These are phyloP conservation scores for Geotrichum bryndzae DNA, from an alignment of 1,139 yeast genomes.

Conservation along the genomic window DNA sequence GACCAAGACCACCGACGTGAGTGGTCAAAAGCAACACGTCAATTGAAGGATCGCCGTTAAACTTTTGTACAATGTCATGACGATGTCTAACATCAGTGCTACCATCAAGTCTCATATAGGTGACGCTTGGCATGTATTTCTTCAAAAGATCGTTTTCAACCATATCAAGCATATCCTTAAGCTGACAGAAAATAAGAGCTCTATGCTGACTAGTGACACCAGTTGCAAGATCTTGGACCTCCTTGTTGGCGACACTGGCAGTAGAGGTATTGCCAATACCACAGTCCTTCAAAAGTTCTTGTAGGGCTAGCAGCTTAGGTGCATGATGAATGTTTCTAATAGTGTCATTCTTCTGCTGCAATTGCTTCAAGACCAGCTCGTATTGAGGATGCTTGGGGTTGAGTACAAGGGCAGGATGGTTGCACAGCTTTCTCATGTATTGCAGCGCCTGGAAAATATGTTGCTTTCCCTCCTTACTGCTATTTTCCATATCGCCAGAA, in stretches of 20 bases:
- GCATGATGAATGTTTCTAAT: slow-evolving; percentile 76
- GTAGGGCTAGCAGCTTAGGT: slow-evolving; percentile 81
- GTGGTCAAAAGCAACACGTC: slow-evolving; percentile 89
- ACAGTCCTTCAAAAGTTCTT: slow-evolving; percentile 79
- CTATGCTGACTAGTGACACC: slow-evolving; percentile 93
- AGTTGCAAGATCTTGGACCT: slow-evolving; percentile 41
- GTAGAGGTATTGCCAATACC: slow-evolving; percentile 65
- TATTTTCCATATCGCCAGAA: slow-evolving; percentile 51
- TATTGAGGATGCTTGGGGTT: slow-evolving; percentile 82
- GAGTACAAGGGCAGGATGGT: slow-evolving; percentile 92
- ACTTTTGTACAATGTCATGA: slow-evolving; percentile 84
- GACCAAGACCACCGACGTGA: slow-evolving; percentile 96
- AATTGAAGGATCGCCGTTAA: slow-evolving; percentile 94
- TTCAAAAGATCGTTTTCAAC: slow-evolving; percentile 84
- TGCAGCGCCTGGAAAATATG: slow-evolving; percentile 97
- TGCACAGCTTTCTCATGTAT: slow-evolving; percentile 94
- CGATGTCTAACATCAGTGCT: slow-evolving; percentile 89
- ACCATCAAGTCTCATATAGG: slow-evolving; percentile 94
- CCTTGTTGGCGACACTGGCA: slow-evolving; percentile 12
- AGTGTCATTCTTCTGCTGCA: slow-evolving; percentile 53
- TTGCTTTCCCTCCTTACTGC: slow-evolving; percentile 56
- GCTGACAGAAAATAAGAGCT: slow-evolving; percentile 90
- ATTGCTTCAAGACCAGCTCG: slow-evolving; percentile 53
- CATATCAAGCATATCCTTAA: slow-evolving; percentile 95
- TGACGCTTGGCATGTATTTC: slow-evolving; percentile 82